Evolutionary conservation across 805 yeast species (phyloP).

Genomic region (Lachancea thermotolerans): DNA sequence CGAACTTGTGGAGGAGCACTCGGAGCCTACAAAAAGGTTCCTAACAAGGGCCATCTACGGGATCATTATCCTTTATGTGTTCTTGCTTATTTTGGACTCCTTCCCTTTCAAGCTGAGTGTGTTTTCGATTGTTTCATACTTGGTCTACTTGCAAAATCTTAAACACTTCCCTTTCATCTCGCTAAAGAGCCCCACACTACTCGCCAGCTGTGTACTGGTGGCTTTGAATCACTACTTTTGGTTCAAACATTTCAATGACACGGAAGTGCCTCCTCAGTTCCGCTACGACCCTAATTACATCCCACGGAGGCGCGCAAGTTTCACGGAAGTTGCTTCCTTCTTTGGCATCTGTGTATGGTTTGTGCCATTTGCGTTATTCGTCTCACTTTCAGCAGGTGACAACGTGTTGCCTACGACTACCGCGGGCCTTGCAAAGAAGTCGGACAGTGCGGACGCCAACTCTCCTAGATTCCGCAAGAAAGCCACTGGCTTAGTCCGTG

Average conservation of each 20-base stretch:
- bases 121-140: constrained; percentile 66
- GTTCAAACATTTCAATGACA: constrained; percentile 77
- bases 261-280: constrained; percentile 57
- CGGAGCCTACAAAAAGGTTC: constrained; percentile 73
- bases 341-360: constrained; percentile 93
- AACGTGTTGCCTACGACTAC: constrained; percentile 62
- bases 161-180: constrained; percentile 78
- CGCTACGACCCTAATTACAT: constrained; percentile 51
- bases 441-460: constrained; percentile 30
- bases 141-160: constrained; percentile 70
- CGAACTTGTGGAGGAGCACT: constrained; percentile 89
- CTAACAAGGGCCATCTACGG: constrained; percentile 56
- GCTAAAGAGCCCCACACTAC: constrained; percentile 62
- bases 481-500: constrained; percentile 65
- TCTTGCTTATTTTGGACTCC: constrained; percentile 65
- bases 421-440: constrained; percentile 26
- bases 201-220: constrained; percentile 66
- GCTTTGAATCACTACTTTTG: constrained; percentile 78
- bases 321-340: constrained; percentile 89
- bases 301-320: constrained; percentile 68
- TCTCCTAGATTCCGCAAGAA: constrained; percentile 31
- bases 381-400: constrained; percentile 87
- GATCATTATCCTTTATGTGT: constrained; percentile 47
- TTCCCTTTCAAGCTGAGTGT: constrained; percentile 64
- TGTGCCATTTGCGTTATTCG: constrained; percentile 86